A percentile compares a stretch with the other conserved stretches of the same genome.
phyloP scores from a whole-genome alignment of 441 rosid species.

The Populus tomentosa region DNA sequence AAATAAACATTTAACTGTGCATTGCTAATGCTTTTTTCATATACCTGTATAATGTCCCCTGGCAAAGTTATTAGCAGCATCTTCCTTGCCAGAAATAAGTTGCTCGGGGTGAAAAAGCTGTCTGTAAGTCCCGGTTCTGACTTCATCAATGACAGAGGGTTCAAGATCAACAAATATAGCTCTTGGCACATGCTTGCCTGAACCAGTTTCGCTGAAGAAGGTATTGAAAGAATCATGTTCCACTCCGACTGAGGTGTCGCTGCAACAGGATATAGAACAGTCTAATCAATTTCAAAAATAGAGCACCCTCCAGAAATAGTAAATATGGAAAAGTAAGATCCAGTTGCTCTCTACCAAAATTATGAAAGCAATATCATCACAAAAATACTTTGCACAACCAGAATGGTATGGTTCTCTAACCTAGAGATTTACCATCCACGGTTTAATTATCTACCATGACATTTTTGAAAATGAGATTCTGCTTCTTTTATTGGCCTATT shows the following conservation, averaged over 20 bases:
- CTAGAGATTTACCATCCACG: background rate
- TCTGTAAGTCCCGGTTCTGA: conserved; percentile 56
- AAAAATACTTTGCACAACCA: background rate
- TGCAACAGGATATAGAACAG: conserved; percentile 23
- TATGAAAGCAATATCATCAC: background rate
- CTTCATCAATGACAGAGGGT: conserved; percentile 79
- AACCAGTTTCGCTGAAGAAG: conserved; percentile 78
- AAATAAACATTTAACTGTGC: background rate
- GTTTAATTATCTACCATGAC: background rate
- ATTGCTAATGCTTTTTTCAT: background rate
- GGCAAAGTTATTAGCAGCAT: conserved; percentile 84
- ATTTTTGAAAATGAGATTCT: background rate
- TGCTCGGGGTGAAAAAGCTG: conserved; percentile 87
- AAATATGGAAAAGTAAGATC: background rate
- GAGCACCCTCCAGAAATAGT: background rate
- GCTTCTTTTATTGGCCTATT: too few species aligned
- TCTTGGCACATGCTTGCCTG: conserved; percentile 84
- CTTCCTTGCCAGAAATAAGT: conserved; percentile 84
- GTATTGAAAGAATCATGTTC: conserved; percentile 70
- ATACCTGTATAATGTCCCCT: conserved; percentile 80
- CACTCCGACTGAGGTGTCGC: conserved; percentile 53
- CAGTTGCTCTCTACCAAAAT: background rate
- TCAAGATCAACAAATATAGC: conserved; percentile 74
- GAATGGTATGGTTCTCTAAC: background rate
- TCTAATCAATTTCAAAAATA: background rate